Evolutionary conservation across 805 yeast species (phyloP).

Genomic region (Zygotorulaspora danielsina): DNA sequence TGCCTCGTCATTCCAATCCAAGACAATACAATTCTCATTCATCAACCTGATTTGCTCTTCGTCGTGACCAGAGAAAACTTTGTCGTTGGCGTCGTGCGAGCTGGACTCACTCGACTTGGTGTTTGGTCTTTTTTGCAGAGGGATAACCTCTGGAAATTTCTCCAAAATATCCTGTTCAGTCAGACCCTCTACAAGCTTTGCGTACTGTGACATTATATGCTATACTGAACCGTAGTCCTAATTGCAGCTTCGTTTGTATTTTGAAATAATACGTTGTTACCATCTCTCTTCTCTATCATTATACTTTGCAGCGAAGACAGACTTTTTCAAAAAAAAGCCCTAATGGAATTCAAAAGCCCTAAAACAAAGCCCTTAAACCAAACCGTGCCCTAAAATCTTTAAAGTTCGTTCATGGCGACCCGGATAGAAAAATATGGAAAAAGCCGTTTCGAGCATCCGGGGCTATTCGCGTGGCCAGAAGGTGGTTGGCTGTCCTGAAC

Average conservation of each 20-base stretch:
- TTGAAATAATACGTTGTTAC: too few species aligned
- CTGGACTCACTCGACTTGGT: slow-evolving; percentile 40
- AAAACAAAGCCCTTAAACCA: too few species aligned
- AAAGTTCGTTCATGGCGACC: too few species aligned
- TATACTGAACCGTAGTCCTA: too few species aligned
- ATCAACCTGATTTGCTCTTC: slow-evolving; percentile 89
- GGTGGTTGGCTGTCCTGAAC: slow-evolving; percentile 2
- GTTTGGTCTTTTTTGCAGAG: slow-evolving; percentile 57
- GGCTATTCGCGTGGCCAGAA: not conserved
- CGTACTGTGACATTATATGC: slow-evolving; percentile 36
- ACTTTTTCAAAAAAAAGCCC: too few species aligned
- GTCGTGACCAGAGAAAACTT: slow-evolving; percentile 79
- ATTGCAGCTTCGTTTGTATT: too few species aligned
- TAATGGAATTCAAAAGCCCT: too few species aligned
- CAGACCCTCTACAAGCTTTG: slow-evolving; percentile 51
- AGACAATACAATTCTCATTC: slow-evolving; percentile 94
- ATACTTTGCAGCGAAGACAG: too few species aligned
- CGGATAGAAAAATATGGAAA: too few species aligned
- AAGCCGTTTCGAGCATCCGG: not conserved
- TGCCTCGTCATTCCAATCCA: slow-evolving; percentile 82
- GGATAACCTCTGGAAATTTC: slow-evolving; percentile 64
- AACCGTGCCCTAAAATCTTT: too few species aligned
- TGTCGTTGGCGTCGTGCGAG: slow-evolving; percentile 34
- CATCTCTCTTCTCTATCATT: too few species aligned
- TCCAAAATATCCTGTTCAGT: slow-evolving; percentile 46